Percentiles rank a stretch among this genome's conserved stretches.
phyloP scores from a whole-genome alignment of 2,329 filamentous ascomycete genomes.

The Scedosporium aurantiacum region DNA sequence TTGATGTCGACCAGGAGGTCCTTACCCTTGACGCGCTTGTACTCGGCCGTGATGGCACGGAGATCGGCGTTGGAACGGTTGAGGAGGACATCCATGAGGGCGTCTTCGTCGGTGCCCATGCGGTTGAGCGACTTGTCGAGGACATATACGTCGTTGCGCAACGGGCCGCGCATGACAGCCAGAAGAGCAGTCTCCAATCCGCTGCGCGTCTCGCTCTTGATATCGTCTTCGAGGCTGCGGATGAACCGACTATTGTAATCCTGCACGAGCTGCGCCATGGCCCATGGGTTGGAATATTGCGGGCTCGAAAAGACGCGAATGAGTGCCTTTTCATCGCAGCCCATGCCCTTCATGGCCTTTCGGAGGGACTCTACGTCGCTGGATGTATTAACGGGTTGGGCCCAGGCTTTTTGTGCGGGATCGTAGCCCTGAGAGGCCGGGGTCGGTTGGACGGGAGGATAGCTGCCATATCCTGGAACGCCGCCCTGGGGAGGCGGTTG shows the following conservation, averaged over 20 bases:
- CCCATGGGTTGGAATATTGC: constrained; percentile 22
- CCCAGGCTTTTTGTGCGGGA: constrained; percentile 14
- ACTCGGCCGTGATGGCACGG: constrained; percentile 20
- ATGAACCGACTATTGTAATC: constrained; percentile 23
- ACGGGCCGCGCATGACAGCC: constrained; percentile 19
- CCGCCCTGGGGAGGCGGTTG: constrained; percentile 9
- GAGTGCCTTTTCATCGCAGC: constrained; percentile 20
- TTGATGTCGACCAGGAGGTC: constrained; percentile 21
- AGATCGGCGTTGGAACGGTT: constrained; percentile 25
- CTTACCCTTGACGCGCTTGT: constrained; percentile 15
- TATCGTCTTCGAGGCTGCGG: constrained; percentile 21
- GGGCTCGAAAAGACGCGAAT: constrained; percentile 18
- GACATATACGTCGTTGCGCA: constrained; percentile 20
- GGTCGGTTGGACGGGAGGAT: constrained; percentile 11
- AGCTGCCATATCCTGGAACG: constrained; percentile 6
- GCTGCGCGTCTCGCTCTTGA: constrained; percentile 22
- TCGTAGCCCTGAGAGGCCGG: constrained; percentile 20
- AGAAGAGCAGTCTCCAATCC: constrained; percentile 19
- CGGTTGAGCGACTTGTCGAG: constrained; percentile 20
- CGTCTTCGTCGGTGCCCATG: constrained; percentile 21
- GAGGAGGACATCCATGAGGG: constrained; percentile 22
- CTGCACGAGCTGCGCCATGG: constrained; percentile 19
- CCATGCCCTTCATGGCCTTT: constrained; percentile 25
- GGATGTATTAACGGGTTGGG: constrained; percentile 18
- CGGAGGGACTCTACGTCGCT: constrained; percentile 19